phyloP scores from a whole-genome alignment of 768 basidiomycete genomes.

The Leccinellum luteum region DNA sequence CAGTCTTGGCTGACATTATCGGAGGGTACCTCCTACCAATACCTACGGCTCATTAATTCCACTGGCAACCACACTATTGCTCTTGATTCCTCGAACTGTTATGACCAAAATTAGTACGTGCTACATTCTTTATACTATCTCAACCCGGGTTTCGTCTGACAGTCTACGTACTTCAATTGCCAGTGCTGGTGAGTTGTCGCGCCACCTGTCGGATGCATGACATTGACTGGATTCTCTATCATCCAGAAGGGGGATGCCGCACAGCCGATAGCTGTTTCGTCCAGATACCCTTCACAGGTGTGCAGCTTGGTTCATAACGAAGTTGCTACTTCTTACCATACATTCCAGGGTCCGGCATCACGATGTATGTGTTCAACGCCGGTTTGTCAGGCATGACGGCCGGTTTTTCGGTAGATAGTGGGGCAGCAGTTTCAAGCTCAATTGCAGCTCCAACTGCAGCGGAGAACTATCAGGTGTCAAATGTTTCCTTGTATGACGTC shows the following conservation, averaged over 20 bases:
- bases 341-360: slow-evolving; percentile 23
- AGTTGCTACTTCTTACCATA: neutral
- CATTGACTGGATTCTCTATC: neutral
- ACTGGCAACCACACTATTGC: slow-evolving; percentile 18
- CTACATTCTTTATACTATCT: neutral
- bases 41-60: slow-evolving; percentile 13
- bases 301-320: neutral
- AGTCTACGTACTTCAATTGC: neutral
- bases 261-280: slow-evolving; percentile 13
- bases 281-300: slow-evolving; percentile 23
- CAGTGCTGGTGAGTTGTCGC: slow-evolving; percentile 18
- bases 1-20: slow-evolving; percentile 13
- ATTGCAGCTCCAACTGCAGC: slow-evolving; percentile 9
- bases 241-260: slow-evolving; percentile 19
- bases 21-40: neutral
- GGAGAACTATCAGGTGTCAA: slow-evolving; percentile 18
- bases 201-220: neutral
- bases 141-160: neutral
- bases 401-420: slow-evolving; percentile 19
- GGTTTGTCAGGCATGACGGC: slow-evolving; percentile 21
- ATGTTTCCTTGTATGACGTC: slow-evolving; percentile 16
- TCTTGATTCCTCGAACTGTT: slow-evolving; percentile 20
- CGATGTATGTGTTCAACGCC: slow-evolving; percentile 25
- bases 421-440: slow-evolving; percentile 3
- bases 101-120: slow-evolving; percentile 27